These are phyloP conservation scores for Microbotryum scabiosae DNA, from an alignment of 1,284 basidiomycete genomes.

Conservation along the genomic window DNA sequence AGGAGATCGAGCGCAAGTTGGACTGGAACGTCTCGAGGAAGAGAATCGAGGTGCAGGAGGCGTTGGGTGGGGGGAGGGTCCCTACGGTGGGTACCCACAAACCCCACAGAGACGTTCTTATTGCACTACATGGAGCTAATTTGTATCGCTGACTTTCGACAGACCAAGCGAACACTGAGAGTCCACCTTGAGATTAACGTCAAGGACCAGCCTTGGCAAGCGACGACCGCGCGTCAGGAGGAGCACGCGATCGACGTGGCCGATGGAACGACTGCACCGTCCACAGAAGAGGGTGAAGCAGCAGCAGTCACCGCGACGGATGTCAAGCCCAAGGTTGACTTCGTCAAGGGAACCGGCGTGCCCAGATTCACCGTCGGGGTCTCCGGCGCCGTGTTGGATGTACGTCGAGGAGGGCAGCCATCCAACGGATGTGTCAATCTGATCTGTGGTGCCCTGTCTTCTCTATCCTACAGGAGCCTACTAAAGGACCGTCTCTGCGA, in stretches of 20 bases:
- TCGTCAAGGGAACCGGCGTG: conserved; percentile 10
- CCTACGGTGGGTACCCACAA: not conserved
- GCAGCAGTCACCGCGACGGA: not conserved
- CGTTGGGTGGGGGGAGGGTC: not conserved
- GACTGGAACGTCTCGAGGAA: conserved; percentile 94
- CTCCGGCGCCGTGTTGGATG: conserved; percentile 29
- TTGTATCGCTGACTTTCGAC: conserved; percentile 7
- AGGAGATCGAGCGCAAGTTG: conserved; percentile 80
- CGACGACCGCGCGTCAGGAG: conserved; percentile 11
- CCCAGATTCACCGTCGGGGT: conserved; percentile 23
- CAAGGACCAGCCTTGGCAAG: conserved; percentile 55
- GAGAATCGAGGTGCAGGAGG: conserved; percentile 59
- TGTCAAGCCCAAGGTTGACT: conserved; percentile 8
- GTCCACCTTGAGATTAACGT: conserved; percentile 84
- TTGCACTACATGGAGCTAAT: not conserved
- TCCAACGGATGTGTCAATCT: too few relatives aligned
- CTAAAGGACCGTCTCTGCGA: conserved; percentile 42
- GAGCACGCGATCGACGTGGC: not conserved
- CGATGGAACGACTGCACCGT: too few relatives aligned
- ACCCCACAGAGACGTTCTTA: not conserved
- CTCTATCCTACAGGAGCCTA: not conserved
- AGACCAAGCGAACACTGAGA: conserved; percentile 77
- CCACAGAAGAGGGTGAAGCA: too few relatives aligned
- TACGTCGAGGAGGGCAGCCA: not conserved
- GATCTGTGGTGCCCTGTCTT: too few relatives aligned